Conservation (phyloP, 2,329 filamentous ascomycete genomes). For the Penicillium sp. region DNA sequence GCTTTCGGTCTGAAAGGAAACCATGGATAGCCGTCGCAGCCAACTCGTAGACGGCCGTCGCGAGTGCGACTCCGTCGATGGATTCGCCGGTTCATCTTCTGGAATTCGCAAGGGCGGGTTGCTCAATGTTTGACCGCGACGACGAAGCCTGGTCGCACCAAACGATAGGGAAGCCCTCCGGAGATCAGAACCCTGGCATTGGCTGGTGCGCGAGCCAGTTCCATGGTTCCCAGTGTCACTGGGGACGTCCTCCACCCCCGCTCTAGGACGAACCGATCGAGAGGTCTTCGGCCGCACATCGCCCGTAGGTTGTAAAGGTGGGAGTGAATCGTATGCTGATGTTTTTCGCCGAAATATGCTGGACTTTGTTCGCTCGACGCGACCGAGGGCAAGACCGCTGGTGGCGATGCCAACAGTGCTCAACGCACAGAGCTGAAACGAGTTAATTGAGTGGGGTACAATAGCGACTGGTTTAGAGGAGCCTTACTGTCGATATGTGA, state of each 20-base stretch:
- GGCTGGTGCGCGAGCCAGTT: constrained; percentile 5
- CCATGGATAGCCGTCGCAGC: constrained; percentile 53
- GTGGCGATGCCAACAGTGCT: constrained; percentile 59
- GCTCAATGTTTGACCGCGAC: constrained; percentile 36
- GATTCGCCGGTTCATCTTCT: constrained; percentile 22
- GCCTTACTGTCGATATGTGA: constrained; percentile 40
- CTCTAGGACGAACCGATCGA: constrained; percentile 15
- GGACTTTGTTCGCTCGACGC: constrained; percentile 41
- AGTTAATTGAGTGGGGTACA: constrained; percentile 6
- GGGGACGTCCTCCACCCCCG: constrained; percentile 14
- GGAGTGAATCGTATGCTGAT: constrained; percentile 18
- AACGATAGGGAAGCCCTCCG: constrained; percentile 26
- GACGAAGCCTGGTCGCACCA: constrained; percentile 29
- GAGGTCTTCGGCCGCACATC: constrained; percentile 19
- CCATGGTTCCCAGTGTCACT: constrained; percentile 7
- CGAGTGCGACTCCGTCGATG: constrained; percentile 16
- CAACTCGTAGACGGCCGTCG: constrained; percentile 48
- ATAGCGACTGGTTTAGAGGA: background rate
- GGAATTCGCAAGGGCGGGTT: constrained; percentile 27
- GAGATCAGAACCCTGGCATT: constrained; percentile 15
- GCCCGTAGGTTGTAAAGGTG: constrained; percentile 12
- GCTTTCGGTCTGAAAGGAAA: constrained; percentile 47
- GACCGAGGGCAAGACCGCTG: constrained; percentile 54
- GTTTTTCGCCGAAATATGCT: constrained; percentile 26
- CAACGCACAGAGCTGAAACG: constrained; percentile 55